A percentile compares a stretch with the other conserved stretches of the same genome.
These are phyloP conservation scores for Thielaviopsis euricoi DNA, from an alignment of 2,329 filamentous ascomycete species.

Conservation along the genomic window DNA sequence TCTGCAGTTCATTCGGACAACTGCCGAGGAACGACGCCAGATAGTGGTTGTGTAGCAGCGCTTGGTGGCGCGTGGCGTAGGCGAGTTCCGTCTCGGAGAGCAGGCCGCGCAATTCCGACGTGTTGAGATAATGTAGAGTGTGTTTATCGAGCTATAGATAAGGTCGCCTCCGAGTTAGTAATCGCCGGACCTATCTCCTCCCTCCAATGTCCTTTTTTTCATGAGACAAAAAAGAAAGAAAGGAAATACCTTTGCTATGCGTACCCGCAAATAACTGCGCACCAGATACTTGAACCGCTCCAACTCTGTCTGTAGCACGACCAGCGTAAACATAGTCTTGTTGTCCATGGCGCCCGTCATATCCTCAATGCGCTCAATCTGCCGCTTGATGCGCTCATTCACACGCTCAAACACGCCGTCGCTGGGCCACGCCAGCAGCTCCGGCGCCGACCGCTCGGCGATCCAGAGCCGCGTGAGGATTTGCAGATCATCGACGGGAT, in stretches of 20 bases:
- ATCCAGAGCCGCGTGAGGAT: conserved; percentile 84
- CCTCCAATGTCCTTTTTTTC: no score
- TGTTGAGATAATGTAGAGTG: conserved; percentile 55
- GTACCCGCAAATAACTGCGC: conserved; percentile 61
- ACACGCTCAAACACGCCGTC: conserved; percentile 67
- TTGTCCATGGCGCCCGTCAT: conserved; percentile 77
- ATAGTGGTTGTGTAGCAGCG: conserved; percentile 73
- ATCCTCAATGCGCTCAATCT: conserved; percentile 56
- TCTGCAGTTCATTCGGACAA: conserved; percentile 64
- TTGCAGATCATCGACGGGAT: conserved; percentile 58
- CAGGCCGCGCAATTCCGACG: conserved; percentile 34
- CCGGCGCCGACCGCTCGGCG: conserved; percentile 75
- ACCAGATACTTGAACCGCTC: conserved; percentile 88
- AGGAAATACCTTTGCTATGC: conserved; percentile 62
- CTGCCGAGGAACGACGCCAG: conserved; percentile 65
- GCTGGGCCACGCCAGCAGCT: conserved; percentile 57
- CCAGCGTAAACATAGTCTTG: conserved; percentile 80
- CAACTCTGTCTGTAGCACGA: conserved; percentile 90
- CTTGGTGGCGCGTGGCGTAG: conserved; percentile 74
- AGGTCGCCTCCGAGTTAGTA: not conserved
- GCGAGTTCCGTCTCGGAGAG: conserved; percentile 63
- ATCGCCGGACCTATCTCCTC: no score
- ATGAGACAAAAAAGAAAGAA: not conserved
- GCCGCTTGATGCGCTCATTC: conserved; percentile 51
- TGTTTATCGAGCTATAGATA: conserved; percentile 52